Percentiles rank a stretch among this genome's conserved stretches.
These are phyloP conservation scores for Kingdonia uniflora DNA, from an alignment of 164 flowering plant species.

Conservation along the genomic window DNA sequence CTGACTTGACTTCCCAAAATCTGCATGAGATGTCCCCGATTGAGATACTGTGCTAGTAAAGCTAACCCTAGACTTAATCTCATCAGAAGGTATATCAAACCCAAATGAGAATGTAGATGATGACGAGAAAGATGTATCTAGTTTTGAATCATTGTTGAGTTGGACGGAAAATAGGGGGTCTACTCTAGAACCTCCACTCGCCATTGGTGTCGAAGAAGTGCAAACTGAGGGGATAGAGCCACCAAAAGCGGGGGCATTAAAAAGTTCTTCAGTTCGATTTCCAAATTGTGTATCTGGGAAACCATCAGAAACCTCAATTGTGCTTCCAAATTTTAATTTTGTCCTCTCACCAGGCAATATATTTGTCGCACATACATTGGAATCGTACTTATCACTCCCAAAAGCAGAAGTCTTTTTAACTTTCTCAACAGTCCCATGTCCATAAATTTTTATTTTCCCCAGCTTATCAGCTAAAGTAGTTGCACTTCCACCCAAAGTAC, in stretches of 20 bases:
- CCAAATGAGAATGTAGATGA: slow-evolving; percentile 17
- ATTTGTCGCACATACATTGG: slow-evolving; percentile 4
- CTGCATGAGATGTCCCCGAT: slow-evolving; percentile 16
- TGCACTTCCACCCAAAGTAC: slow-evolving; percentile 7
- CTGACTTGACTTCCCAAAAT: slow-evolving; percentile 29
- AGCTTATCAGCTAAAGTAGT: slow-evolving; percentile 21
- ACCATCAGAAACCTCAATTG: slow-evolving; percentile 12
- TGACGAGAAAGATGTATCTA: slow-evolving; percentile 8
- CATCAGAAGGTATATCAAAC: slow-evolving; percentile 16
- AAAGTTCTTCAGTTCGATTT: slow-evolving; percentile 10
- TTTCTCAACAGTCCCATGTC: slow-evolving; percentile 8
- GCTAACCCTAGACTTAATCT: slow-evolving; percentile 18
- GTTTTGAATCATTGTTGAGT: slow-evolving; percentile 11
- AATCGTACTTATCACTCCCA: slow-evolving; percentile 5
- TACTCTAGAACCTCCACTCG: slow-evolving; percentile 8
- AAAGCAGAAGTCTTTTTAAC: slow-evolving; percentile 7
- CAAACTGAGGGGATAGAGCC: slow-evolving; percentile 15
- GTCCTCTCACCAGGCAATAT: slow-evolving; percentile 19
- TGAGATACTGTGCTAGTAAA: slow-evolving; percentile 25
- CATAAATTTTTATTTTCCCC: slow-evolving; percentile 23
- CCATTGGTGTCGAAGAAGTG: slow-evolving; percentile 15
- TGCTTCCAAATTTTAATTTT: slow-evolving; percentile 25
- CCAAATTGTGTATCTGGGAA: slow-evolving; percentile 4
- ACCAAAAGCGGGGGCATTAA: slow-evolving; percentile 5
- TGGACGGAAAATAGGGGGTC: slow-evolving; percentile 9